Base-by-base conservation (phyloP, 139 green algal genomes). In the Ettlia oleoabundans region DNA sequence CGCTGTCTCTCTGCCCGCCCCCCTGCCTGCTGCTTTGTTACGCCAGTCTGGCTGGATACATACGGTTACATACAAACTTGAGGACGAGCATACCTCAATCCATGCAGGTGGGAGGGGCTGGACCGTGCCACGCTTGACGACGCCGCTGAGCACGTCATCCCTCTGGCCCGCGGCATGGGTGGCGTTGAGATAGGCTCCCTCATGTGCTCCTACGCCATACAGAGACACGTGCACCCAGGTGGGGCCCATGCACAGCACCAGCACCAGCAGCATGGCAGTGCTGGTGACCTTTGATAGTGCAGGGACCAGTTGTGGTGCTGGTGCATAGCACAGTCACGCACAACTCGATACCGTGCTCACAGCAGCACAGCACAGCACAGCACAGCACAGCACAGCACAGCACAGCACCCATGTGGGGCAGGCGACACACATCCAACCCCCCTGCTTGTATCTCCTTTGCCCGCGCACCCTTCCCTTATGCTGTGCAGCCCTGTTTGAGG, bases 191-290 rank as follows among this genome's bases (percentile, higher is more conserved):
- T 84, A 22, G 40, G 33, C 66, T 63, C 66, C 2, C 4, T 61
- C 26, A 33, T 78, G 66, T 84, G 78, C 47, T 41, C 66, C 10
- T 69, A 37, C 7, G 78, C 78, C 51, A 72, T 51, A 4, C 37
- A 52, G 51, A 65, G 66, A 5, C 78, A 84, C 33, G 64, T 82
- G 10, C 63, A 76, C 70, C 63, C 81, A n/a, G 52, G 67, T 58
- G 26, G 2, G 65, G 9, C 51, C 18, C 7, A 9, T 13, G 30
- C 26, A 63, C n/a, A n/a, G n/a, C n/a, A n/a, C n/a, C n/a, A n/a
- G n/a, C n/a, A n/a, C n/a, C n/a, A n/a, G n/a, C n/a, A n/a, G n/a
- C n/a, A 58, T 58, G 13, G 47, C 15, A 15, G 47, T 58, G 47
- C n/a, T 58, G 15, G 47, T 58, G 47, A 58, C 47, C 47, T n/a